A percentile compares a stretch with the other conserved stretches of the same genome.
Evolutionary conservation across 1,139 yeast genomes (phyloP).

Genomic region (Entelexis sorbosivorans): DNA sequence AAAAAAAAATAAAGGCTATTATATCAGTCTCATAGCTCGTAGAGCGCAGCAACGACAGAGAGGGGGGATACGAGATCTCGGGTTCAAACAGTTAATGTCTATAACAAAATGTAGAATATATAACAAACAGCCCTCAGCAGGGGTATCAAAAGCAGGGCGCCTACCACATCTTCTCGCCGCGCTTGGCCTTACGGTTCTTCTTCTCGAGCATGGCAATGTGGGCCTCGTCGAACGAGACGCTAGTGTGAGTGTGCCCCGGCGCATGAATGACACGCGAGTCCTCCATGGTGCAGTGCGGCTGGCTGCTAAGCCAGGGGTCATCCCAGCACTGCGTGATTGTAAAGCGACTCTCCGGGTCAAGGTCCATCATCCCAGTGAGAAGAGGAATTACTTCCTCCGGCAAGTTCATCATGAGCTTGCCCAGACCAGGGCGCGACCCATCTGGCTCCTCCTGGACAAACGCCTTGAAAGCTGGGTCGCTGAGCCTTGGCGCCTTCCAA

Average conservation of each 20-base stretch:
- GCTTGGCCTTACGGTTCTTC: conserved; percentile 34
- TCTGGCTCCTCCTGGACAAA: conserved; percentile 24
- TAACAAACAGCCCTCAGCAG: too few relatives aligned
- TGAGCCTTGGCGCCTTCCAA: conserved; percentile 87
- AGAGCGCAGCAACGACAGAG: too few relatives aligned
- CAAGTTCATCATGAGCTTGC: conserved; percentile 28
- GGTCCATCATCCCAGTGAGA: conserved; percentile 29
- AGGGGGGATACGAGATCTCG: too few relatives aligned
- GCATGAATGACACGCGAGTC: conserved; percentile 27
- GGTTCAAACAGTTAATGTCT: too few relatives aligned
- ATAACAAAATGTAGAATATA: too few relatives aligned
- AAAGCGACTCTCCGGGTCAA: conserved; percentile 43
- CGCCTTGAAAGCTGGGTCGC: conserved; percentile 68
- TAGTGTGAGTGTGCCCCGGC: conserved; percentile 65
- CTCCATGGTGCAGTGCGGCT: conserved; percentile 40
- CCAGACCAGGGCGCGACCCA: conserved; percentile 27
- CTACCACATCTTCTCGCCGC: conserved; percentile 33
- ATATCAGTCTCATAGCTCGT: too few relatives aligned
- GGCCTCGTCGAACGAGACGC: conserved; percentile 86
- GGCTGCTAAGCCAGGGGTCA: conserved; percentile 61
- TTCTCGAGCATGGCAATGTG: conserved; percentile 89
- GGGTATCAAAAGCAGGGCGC: background rate
- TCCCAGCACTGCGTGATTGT: conserved; percentile 70
- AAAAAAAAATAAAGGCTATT: too few relatives aligned
- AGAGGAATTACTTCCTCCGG: conserved; percentile 31